phyloP scores from a whole-genome alignment of 75 land plant species.

The Cryptomeria japonica region DNA sequence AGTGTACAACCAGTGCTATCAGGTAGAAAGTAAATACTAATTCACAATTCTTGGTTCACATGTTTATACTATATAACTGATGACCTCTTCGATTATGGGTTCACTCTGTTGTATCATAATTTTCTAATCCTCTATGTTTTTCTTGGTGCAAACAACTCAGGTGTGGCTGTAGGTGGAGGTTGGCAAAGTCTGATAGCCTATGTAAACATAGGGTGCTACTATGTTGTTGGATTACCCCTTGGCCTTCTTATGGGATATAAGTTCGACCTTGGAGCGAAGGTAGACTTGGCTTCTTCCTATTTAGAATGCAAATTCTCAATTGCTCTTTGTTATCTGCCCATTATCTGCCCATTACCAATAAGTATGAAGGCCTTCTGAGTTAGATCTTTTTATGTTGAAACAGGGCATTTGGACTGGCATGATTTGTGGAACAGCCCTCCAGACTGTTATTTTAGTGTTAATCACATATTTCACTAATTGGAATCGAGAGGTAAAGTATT shows the following conservation, averaged over 20 bases:
- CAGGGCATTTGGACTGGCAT: constrained; percentile 57
- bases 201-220: constrained; percentile 3
- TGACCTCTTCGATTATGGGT: background rate
- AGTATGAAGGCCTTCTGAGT: background rate
- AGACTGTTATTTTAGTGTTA: constrained; percentile 25
- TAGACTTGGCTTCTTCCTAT: background rate
- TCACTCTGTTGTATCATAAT: background rate
- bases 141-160: background rate
- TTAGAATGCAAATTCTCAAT: too few species aligned
- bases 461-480: background rate
- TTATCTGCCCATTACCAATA: too few species aligned
- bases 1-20: too few species aligned
- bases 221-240: background rate
- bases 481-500: too few species aligned
- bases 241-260: constrained; percentile 2
- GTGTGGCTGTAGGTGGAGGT: constrained; percentile 9
- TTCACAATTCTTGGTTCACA: background rate
- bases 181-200: constrained; percentile 7
- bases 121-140: background rate
- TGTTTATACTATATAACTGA: background rate
- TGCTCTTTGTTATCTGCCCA: too few species aligned
- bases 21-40: background rate
- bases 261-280: background rate
- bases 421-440: constrained; percentile 36
- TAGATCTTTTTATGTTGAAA: background rate